phyloP scores from a whole-genome alignment of 73 alveolate species.

The Symbiodinium pilosum region DNA sequence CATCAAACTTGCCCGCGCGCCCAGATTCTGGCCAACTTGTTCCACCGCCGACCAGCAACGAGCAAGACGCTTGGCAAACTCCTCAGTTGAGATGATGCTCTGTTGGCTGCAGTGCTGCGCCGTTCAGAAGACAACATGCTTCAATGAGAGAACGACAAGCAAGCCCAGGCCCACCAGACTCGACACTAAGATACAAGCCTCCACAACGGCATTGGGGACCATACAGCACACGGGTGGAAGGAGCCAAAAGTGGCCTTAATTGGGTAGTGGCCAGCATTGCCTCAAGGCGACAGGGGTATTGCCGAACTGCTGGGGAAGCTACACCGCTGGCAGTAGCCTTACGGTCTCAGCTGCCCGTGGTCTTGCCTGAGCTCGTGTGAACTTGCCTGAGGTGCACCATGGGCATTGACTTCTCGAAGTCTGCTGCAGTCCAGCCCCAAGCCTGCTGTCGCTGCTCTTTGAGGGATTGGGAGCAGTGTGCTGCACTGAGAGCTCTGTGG shows the following conservation, averaged over 20 bases:
- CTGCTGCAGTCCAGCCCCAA: neutral
- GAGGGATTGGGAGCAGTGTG: too few species aligned
- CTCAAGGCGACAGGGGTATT: constrained; percentile 21
- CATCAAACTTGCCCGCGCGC: too few species aligned
- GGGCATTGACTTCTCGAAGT: constrained; percentile 37
- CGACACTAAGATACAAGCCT: too few species aligned
- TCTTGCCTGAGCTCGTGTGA: too few species aligned
- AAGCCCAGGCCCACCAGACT: too few species aligned
- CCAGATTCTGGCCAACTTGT: constrained; percentile 63
- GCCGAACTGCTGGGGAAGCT: constrained; percentile 21
- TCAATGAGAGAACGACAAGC: too few species aligned
- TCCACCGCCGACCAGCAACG: constrained; percentile 65
- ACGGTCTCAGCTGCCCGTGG: too few species aligned
- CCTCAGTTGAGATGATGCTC: neutral
- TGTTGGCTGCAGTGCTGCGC: too few species aligned
- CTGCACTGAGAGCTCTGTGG: neutral
- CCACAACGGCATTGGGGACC: neutral
- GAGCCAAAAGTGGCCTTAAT: too few species aligned
- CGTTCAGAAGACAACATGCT: too few species aligned
- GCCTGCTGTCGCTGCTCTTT: neutral
- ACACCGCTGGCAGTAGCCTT: constrained; percentile 19
- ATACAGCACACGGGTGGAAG: too few species aligned
- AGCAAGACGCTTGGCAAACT: neutral
- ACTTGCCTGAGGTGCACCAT: constrained; percentile 33
- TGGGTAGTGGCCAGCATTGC: too few species aligned